Evolutionary conservation across 495 filamentous ascomycete species (phyloP), one percentile per base, ranked within the genome.

Genomic region (Talaromyces adpressus): DNA sequence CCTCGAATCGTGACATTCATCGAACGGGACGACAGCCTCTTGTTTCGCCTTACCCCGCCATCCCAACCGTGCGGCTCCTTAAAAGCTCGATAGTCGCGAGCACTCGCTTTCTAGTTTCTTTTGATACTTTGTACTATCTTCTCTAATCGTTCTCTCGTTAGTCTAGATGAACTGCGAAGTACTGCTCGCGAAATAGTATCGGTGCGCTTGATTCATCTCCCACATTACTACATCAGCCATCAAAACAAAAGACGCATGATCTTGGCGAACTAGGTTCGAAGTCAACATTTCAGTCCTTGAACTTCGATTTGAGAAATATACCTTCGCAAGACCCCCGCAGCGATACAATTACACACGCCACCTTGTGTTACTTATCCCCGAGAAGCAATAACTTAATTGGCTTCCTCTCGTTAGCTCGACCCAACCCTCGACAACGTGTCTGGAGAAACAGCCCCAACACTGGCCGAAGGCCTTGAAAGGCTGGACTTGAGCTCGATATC

Each of bases 401-500:
- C 30, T 58, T 58, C 56, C 16, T 58, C 27, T 58, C 23, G 52
- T 29, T 29, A 56, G 32, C 62, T 30, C 58, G 12, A 49, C 39
- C 61, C 63, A 68, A 76, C 69, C 59, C 73, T 77, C 76, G 75
- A 72, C 77, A 80, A 76, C 78, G 77, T 81, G 77, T 79, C 78
- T 76, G 78, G 77, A 79, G 77, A 77, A 74, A 75, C 70, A 77
- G 75, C 73, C 73, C 77, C 76, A 75, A 75, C 77, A 74, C 77
- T 81, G 78, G 78, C 76, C 78, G 75, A 79, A 73, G 78, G 76
- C 76, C 75, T 79, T 61, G 74, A 79, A 68, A 79, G 77, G 77
- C 78, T 81, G 73, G 77, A 81, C 75, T 63, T 79, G 75, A 79
- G 75, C 75, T 75, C 77, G 77, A 71, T 79, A 72, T 80, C 80